Conservation (phyloP, 306 rosid genomes). For the Arachis stenosperma region DNA sequence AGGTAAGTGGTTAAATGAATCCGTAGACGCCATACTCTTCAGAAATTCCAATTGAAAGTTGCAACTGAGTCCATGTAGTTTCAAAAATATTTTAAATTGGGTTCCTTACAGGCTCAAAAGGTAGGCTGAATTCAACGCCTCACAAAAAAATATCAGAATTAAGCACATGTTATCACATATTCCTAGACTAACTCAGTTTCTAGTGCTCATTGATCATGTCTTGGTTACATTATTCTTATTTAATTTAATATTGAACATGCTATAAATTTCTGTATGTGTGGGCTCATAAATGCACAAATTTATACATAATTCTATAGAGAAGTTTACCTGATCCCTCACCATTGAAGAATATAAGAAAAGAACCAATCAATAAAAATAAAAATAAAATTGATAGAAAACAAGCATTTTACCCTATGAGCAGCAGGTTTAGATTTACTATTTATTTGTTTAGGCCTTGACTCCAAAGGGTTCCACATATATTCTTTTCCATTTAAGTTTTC, state of each 20-base stretch:
- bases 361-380: not conserved
- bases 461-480: constrained; percentile 69
- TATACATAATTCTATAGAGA: not conserved
- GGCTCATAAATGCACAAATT: not conserved
- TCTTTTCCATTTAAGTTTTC: constrained; percentile 68
- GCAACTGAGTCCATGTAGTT: not conserved
- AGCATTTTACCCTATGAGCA: constrained; percentile 78
- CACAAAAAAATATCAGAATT: too few relatives aligned
- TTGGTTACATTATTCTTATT: not conserved
- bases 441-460: constrained; percentile 64
- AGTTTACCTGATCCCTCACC: too few relatives aligned
- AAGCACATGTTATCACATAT: not conserved
- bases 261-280: not conserved
- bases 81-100: constrained; percentile 1
- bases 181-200: not conserved
- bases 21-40: not conserved
- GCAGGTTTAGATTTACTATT: constrained; percentile 79
- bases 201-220: not conserved
- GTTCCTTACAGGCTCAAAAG: not conserved
- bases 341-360: too few relatives aligned
- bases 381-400: constrained; percentile 19
- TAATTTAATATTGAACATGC: not conserved
- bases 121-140: constrained; percentile 6
- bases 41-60: not conserved
- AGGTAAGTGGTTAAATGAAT: constrained; percentile 2